phyloP scores from a whole-genome alignment of 1,284 basidiomycete species.

The Cryptococcus sp. region DNA sequence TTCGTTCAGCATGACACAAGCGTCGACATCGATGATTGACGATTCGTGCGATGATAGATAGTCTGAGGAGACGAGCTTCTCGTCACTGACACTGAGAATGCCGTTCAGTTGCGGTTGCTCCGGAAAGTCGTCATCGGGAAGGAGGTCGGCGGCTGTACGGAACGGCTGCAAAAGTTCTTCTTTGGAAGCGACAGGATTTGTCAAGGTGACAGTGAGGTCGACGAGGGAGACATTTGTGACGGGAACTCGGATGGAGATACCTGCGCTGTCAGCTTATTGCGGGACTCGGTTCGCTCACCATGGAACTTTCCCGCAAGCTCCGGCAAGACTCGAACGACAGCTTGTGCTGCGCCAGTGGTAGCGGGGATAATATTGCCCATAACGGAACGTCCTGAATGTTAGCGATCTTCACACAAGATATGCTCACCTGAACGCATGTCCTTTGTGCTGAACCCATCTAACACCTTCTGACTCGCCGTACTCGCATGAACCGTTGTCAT shows the following conservation, averaged over 20 bases:
- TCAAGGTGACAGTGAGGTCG: constrained; percentile 53
- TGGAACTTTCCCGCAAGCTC: constrained; percentile 55
- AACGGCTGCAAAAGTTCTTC: constrained; percentile 51
- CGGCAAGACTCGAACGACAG: constrained; percentile 54
- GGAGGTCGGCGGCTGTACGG: constrained; percentile 37
- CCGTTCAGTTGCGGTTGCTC: constrained; percentile 27
- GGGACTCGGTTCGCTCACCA: constrained; percentile 28
- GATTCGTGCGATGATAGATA: constrained; percentile 47
- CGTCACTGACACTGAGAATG: constrained; percentile 50
- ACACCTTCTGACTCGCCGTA: constrained; percentile 52
- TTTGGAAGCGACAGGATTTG: constrained; percentile 42
- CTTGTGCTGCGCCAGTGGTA: constrained; percentile 52
- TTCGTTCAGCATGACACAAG: constrained; percentile 48
- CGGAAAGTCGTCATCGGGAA: constrained; percentile 4
- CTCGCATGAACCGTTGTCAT: constrained; percentile 56
- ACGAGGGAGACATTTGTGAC: constrained; percentile 55
- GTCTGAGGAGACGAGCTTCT: constrained; percentile 54
- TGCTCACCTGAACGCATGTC: constrained; percentile 47
- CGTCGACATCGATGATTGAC: constrained; percentile 51
- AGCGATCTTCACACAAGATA: not conserved
- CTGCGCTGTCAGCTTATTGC: constrained; percentile 17
- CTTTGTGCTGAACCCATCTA: constrained; percentile 54
- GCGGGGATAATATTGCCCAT: constrained; percentile 55
- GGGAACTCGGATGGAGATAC: constrained; percentile 54
- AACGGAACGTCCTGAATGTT: constrained; percentile 40